Percentiles rank a stretch among this genome's conserved stretches.
These are phyloP conservation scores for Dillenia suffruticosa DNA, from an alignment of 164 flowering plant species.

Conservation along the genomic window DNA sequence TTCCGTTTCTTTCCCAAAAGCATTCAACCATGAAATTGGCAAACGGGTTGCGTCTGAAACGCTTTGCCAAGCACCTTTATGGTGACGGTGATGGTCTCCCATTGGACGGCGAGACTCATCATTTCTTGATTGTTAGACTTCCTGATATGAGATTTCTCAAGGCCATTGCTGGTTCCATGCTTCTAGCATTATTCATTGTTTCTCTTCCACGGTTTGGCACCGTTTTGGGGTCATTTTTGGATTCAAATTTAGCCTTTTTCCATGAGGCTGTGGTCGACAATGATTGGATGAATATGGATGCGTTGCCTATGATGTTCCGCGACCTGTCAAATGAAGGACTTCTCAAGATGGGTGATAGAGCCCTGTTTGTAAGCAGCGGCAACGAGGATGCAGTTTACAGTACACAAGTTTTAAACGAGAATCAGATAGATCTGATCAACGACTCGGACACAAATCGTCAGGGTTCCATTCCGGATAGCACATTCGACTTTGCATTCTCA, in stretches of 20 bases:
- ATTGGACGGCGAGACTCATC: no score
- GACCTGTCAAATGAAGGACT: constrained; percentile 58
- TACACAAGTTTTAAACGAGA: constrained; percentile 10
- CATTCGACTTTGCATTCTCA: constrained; percentile 38
- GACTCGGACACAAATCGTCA: constrained; percentile 23
- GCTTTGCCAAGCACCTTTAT: no score
- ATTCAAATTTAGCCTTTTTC: not conserved
- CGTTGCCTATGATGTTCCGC: constrained; percentile 30
- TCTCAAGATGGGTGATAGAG: constrained; percentile 29
- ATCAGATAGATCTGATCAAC: constrained; percentile 25
- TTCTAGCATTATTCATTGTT: constrained; percentile 40
- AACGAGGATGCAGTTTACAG: constrained; percentile 2
- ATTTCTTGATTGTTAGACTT: constrained; percentile 28
- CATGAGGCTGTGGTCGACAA: not conserved
- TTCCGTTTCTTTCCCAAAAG: no score
- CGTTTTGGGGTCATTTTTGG: not conserved
- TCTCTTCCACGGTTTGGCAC: constrained; percentile 39
- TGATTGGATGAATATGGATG: constrained; percentile 2
- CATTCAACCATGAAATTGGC: no score
- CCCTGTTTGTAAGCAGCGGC: constrained; percentile 26
- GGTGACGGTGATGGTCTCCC: no score
- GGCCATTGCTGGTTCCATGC: constrained; percentile 42
- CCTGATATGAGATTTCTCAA: constrained; percentile 29
- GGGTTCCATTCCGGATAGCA: constrained; percentile 22
- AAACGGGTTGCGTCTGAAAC: no score